Evolutionary conservation across 2,329 filamentous ascomycete species (phyloP).

Genomic region (Pseudogymnoascus destructans): DNA sequence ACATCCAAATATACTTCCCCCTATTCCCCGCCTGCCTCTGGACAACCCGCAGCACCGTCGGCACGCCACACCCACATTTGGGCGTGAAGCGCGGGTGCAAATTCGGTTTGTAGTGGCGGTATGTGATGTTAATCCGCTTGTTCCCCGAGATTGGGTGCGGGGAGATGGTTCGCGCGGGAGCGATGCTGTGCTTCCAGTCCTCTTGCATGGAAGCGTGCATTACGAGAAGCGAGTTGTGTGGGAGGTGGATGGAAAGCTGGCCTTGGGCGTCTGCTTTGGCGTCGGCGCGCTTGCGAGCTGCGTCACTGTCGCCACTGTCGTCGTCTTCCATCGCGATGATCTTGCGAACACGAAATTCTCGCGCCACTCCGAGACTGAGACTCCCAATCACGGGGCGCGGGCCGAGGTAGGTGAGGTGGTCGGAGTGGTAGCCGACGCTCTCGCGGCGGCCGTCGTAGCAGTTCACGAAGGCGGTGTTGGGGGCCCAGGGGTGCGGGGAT

Average conservation of each 20-base stretch:
- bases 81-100: constrained; percentile 71
- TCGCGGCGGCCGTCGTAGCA: constrained; percentile 75
- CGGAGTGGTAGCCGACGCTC: constrained; percentile 82
- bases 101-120: constrained; percentile 67
- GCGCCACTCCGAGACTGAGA: constrained; percentile 77
- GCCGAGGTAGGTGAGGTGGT: constrained; percentile 86
- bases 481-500: constrained; percentile 57
- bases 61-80: constrained; percentile 59
- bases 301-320: neutral
- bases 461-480: constrained; percentile 90
- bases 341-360: constrained; percentile 78
- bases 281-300: constrained; percentile 26
- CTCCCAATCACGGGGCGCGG: constrained; percentile 82
- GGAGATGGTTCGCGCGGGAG: constrained; percentile 61
- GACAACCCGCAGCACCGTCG: constrained; percentile 60
- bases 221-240: constrained; percentile 82
- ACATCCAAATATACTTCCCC: constrained; percentile 90
- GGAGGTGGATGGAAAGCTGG: constrained; percentile 84
- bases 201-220: constrained; percentile 99
- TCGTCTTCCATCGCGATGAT: constrained; percentile 49
- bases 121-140: constrained; percentile 84
- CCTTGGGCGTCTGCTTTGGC: constrained; percentile 50
- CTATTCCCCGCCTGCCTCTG: constrained; percentile 64
- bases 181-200: constrained; percentile 84
- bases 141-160: constrained; percentile 74